A percentile compares a stretch with the other conserved stretches of the same genome.
Conservation (phyloP, 768 basidiomycete genomes). For the Coprinellus micaceus region DNA sequence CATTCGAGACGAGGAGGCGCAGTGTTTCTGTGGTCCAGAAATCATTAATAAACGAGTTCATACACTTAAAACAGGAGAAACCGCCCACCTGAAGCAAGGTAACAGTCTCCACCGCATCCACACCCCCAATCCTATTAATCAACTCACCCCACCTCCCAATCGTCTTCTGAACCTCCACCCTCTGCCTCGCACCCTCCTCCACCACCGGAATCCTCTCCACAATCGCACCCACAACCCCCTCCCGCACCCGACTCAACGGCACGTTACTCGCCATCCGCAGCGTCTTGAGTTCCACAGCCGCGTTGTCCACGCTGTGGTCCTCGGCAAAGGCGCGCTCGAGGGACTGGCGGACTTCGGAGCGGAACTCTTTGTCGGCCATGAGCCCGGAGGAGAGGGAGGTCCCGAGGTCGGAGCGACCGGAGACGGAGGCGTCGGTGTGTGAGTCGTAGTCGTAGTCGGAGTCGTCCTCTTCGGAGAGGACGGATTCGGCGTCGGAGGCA, state of each 20-base stretch:
- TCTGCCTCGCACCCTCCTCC: conserved; percentile 53
- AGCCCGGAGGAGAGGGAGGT: too few species aligned
- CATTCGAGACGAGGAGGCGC: conserved; percentile 57
- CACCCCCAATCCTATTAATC: conserved; percentile 76
- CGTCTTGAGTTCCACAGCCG: conserved; percentile 91
- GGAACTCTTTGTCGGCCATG: conserved; percentile 66
- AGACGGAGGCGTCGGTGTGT: conserved; percentile 30
- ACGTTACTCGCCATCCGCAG: conserved; percentile 97
- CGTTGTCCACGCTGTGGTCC: conserved; percentile 88
- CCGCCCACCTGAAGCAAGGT: conserved; percentile 67
- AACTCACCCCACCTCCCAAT: conserved; percentile 80
- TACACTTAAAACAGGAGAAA: background rate
- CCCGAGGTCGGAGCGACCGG: conserved; percentile 41
- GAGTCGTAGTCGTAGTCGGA: conserved; percentile 28
- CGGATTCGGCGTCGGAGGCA: conserved; percentile 59
- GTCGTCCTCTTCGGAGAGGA: conserved; percentile 40
- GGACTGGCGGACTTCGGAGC: conserved; percentile 72
- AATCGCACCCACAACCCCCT: conserved; percentile 84
- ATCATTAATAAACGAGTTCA: background rate
- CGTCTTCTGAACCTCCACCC: conserved; percentile 59
- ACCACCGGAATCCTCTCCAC: conserved; percentile 68
- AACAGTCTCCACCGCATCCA: conserved; percentile 78
- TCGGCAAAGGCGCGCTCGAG: conserved; percentile 91
- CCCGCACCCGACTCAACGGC: conserved; percentile 75
- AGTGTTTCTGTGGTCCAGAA: conserved; percentile 48